phyloP scores from a whole-genome alignment of 805 yeast genomes.

The Jamesozyma rosinii region DNA sequence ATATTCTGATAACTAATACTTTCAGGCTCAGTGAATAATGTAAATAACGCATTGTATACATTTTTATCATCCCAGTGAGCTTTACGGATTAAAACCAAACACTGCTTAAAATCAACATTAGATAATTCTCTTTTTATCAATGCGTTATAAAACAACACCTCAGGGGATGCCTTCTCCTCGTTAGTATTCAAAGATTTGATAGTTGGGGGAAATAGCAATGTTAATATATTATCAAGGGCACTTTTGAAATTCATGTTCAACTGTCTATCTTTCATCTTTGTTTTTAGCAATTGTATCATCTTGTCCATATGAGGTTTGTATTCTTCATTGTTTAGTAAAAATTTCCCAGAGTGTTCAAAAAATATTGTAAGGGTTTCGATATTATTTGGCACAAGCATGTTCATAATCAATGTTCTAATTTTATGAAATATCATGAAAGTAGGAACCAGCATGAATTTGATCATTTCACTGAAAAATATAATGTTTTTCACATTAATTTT shows the following conservation, averaged over 20 bases:
- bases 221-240: conserved; percentile 48
- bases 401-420: conserved; percentile 49
- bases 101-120: conserved; percentile 26
- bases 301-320: conserved; percentile 51
- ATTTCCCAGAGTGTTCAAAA: conserved; percentile 66
- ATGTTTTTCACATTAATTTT: conserved; percentile 47
- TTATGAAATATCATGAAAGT: conserved; percentile 65
- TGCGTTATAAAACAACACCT: conserved; percentile 40
- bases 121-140: conserved; percentile 46
- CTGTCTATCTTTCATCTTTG: conserved; percentile 39
- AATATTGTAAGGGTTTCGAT: conserved; percentile 61
- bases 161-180: conserved; percentile 30
- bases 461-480: conserved; percentile 61
- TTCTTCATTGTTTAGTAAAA: conserved; percentile 48
- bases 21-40: conserved; percentile 50
- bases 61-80: conserved; percentile 40
- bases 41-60: conserved; percentile 29
- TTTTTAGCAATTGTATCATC: conserved; percentile 49
- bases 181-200: conserved; percentile 30
- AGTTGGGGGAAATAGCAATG: conserved; percentile 48
- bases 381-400: conserved; percentile 45
- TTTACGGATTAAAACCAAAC: conserved; percentile 34
- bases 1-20: conserved; percentile 51
- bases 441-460: conserved; percentile 68
- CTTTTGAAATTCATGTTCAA: conserved; percentile 47